A percentile compares a stretch with the other conserved stretches of the same genome.
These are phyloP conservation scores for Sapria himalayana DNA, from an alignment of 345 rosid genomes.

Conservation along the genomic window DNA sequence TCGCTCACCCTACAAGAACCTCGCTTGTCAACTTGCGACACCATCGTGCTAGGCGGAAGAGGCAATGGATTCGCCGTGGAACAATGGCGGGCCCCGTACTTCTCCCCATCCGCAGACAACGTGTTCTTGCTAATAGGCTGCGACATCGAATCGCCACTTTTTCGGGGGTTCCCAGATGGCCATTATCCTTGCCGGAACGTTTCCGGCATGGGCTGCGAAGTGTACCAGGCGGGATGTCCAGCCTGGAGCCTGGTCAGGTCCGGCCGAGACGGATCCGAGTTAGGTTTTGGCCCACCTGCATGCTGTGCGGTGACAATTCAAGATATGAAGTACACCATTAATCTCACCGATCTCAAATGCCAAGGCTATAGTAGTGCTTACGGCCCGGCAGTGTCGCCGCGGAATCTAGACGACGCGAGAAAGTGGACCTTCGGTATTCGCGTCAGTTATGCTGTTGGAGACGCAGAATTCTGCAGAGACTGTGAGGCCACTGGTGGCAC, in stretches of 20 bases:
- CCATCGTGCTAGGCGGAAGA: conserved; percentile 42
- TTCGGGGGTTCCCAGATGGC: conserved; percentile 67
- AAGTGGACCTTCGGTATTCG: conserved; percentile 70
- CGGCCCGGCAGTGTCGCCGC: conserved; percentile 48
- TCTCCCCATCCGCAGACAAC: conserved; percentile 48
- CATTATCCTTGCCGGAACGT: conserved; percentile 72
- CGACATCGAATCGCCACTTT: conserved; percentile 55
- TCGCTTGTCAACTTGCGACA: conserved; percentile 54
- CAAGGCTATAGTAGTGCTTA: conserved; percentile 82
- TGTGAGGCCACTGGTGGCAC: conserved; percentile 76
- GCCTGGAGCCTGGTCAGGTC: conserved; percentile 44
- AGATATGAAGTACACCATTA: conserved; percentile 52
- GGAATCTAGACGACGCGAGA: conserved; percentile 25
- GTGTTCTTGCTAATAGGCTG: conserved; percentile 82
- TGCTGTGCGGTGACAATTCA: conserved; percentile 66
- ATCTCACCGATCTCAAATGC: conserved; percentile 42
- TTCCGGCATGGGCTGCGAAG: conserved; percentile 86
- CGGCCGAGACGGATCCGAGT: conserved; percentile 11
- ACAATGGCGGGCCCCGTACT: conserved; percentile 52
- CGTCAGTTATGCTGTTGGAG: conserved; percentile 51
- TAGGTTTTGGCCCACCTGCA: conserved; percentile 46
- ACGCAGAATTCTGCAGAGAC: conserved; percentile 48
- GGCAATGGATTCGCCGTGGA: conserved; percentile 79
- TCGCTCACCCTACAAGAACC: conserved; percentile 68
- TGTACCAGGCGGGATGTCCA: conserved; percentile 52